Base-by-base conservation (phyloP, 2,329 filamentous ascomycete species). In the Amauroascus niger region DNA sequence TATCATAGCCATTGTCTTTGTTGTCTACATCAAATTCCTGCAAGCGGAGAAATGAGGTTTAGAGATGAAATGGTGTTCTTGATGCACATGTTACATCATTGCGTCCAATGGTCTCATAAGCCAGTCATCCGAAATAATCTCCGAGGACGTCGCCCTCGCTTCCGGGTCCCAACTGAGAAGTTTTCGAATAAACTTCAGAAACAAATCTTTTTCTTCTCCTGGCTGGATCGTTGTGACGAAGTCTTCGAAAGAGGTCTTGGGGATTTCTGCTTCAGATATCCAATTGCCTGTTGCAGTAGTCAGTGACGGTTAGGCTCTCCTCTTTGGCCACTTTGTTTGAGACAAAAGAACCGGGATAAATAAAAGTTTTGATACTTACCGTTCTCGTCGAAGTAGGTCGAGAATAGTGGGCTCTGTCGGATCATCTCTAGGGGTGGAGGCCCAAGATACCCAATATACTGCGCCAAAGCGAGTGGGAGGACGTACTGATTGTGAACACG, bases 361-460 rank as follows among this genome's bases (percentile, higher is more conserved):
- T 13, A 32, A 32, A 2, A 32, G 14, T 5, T 30, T 20, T 13
- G 26, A 2, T 18, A n/a, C 28, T 39, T 47, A 53, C 56, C 56
- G 9, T 55, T 22, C 35, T 49, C 49, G 55, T 63, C 55, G 55
- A 63, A 62, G 49, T 59, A 62, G 9, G 52, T 55, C 13, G 33
- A 54, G 32, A 62, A 54, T 22, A 52, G 53, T 16, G 61, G 59
- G 24, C 59, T 62, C n/a, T 61, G 41, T 48, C 50, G 33, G 28
- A 63, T 54, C 20, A 65, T 62, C 14, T 62, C 49, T 16, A 61
- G 56, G 20, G 60, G 59, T 16, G 61, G 62, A 43, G 52, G 60
- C 4, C 62, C 61, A 44, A 62, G 61, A 56, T 61, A 63, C 4
- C 58, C 61, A 28, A 66, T 64, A 49, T 65, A 66, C 47, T 66